Conservation (phyloP, 2,329 filamentous ascomycete species). For the Colletotrichum costaricense region DNA sequence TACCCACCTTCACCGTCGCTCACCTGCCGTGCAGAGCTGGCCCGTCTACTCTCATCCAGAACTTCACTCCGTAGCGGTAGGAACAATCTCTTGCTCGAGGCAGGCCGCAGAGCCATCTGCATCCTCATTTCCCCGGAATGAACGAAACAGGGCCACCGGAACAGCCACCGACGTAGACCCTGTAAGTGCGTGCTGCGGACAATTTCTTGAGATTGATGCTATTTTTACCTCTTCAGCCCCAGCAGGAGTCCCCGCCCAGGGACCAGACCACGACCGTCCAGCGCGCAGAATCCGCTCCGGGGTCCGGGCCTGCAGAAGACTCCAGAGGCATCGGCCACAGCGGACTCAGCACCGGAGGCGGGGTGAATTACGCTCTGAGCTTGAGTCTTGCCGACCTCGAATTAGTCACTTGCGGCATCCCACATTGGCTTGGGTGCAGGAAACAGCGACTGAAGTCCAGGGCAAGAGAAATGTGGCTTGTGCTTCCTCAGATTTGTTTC, state of each 20-base stretch:
- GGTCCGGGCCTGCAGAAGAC: not conserved
- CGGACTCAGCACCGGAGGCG: not conserved
- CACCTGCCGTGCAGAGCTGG: not conserved
- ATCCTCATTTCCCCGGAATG: not conserved
- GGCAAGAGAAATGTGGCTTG: no score
- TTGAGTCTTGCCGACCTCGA: not conserved
- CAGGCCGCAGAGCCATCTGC: not conserved
- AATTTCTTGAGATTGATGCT: not conserved
- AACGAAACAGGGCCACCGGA: not conserved
- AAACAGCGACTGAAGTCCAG: not conserved
- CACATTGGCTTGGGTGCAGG: not conserved
- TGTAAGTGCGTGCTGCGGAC: not conserved
- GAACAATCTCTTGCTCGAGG: not conserved
- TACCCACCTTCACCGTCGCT: not conserved
- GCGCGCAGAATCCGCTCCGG: not conserved
- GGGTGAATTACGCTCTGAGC: not conserved
- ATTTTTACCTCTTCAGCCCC: slow-evolving; percentile 26
- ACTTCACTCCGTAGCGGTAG: not conserved
- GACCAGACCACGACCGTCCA: not conserved
- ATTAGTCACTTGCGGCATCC: not conserved
- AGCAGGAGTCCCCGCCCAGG: not conserved
- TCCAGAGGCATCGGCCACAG: not conserved
- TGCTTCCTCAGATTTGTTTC: not conserved
- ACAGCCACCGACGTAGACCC: slow-evolving; percentile 20
- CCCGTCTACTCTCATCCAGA: not conserved